A percentile compares a stretch with the other conserved stretches of the same genome.
Evolutionary conservation across 2,329 filamentous ascomycete species (phyloP).

Genomic region (Fusarium sambucinum): DNA sequence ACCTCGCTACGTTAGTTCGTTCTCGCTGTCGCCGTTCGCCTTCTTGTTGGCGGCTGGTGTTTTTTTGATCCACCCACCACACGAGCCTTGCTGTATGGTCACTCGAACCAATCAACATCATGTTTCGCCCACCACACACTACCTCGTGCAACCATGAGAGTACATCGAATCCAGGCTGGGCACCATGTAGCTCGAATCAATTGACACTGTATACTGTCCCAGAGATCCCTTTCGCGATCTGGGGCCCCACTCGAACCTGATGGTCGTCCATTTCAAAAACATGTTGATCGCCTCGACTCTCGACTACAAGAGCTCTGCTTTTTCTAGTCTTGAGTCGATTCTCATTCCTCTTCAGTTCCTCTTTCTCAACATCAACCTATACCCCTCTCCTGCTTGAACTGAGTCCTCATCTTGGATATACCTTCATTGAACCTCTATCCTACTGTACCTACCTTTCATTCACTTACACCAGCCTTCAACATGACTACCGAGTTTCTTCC

Average conservation of each 20-base stretch:
- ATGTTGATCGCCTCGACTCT: slow-evolving; percentile 32
- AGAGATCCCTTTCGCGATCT: slow-evolving; percentile 9
- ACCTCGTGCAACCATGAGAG: slow-evolving; percentile 20
- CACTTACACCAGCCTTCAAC: slow-evolving; percentile 46
- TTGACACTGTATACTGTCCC: slow-evolving; percentile 28
- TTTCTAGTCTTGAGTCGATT: slow-evolving; percentile 10
- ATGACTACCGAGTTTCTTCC: slow-evolving; percentile 79
- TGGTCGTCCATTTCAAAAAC: slow-evolving; percentile 29
- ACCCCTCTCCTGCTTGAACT: background rate
- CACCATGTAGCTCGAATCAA: slow-evolving; percentile 1
- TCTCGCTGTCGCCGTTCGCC: slow-evolving; percentile 23
- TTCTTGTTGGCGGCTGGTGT: slow-evolving; percentile 14
- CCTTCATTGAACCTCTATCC: background rate
- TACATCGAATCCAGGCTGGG: slow-evolving; percentile 23
- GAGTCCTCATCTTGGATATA: background rate
- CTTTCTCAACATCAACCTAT: background rate
- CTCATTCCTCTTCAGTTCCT: slow-evolving; percentile 7
- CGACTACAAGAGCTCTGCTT: slow-evolving; percentile 28
- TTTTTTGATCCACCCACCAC: slow-evolving; percentile 40
- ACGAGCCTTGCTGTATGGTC: slow-evolving; percentile 29
- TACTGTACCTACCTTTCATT: slow-evolving; percentile 1
- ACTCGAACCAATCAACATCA: slow-evolving; percentile 22
- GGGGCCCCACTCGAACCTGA: slow-evolving; percentile 31
- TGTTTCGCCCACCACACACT: background rate
- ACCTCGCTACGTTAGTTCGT: background rate